These are phyloP conservation scores for Podila verticillata DNA, from an alignment of 192 early-diverging fungal species.

Conservation along the genomic window DNA sequence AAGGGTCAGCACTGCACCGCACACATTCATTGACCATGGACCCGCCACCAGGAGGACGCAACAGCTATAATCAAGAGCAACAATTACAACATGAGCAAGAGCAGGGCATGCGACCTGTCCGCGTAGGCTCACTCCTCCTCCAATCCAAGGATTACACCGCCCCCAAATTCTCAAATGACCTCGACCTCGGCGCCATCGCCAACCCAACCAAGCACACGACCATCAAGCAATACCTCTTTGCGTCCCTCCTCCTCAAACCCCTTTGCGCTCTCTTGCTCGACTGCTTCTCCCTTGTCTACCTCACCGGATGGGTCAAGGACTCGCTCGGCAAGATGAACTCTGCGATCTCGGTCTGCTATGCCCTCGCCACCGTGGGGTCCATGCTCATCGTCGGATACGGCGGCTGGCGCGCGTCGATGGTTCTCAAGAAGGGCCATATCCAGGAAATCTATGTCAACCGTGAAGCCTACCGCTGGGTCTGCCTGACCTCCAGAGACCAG, in stretches of 20 bases:
- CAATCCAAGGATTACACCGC: conserved; percentile 19
- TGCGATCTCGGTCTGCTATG: conserved; percentile 22
- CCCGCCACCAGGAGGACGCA: neutral
- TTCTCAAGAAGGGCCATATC: conserved; percentile 25
- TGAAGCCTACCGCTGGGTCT: conserved; percentile 43
- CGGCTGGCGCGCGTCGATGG: conserved; percentile 25
- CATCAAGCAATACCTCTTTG: conserved; percentile 46
- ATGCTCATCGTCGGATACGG: conserved; percentile 25
- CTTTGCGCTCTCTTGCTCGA: conserved; percentile 26
- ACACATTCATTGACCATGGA: neutral
- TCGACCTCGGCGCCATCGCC: conserved; percentile 34
- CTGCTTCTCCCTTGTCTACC: conserved; percentile 23
- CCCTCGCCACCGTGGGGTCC: conserved; percentile 18
- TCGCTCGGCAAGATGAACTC: conserved; percentile 24
- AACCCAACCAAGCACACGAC: conserved; percentile 30
- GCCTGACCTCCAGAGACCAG: conserved; percentile 24
- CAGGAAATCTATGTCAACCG: conserved; percentile 43
- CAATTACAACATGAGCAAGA: neutral
- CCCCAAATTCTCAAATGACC: conserved; percentile 32
- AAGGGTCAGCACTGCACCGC: neutral
- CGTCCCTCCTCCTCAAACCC: conserved; percentile 37
- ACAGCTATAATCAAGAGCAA: neutral
- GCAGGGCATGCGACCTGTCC: conserved; percentile 10
- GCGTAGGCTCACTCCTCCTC: conserved; percentile 38
- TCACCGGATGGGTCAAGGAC: conserved; percentile 16